Evolutionary conservation across 345 rosid genomes (phyloP).

Genomic region (Syzygium grande): DNA sequence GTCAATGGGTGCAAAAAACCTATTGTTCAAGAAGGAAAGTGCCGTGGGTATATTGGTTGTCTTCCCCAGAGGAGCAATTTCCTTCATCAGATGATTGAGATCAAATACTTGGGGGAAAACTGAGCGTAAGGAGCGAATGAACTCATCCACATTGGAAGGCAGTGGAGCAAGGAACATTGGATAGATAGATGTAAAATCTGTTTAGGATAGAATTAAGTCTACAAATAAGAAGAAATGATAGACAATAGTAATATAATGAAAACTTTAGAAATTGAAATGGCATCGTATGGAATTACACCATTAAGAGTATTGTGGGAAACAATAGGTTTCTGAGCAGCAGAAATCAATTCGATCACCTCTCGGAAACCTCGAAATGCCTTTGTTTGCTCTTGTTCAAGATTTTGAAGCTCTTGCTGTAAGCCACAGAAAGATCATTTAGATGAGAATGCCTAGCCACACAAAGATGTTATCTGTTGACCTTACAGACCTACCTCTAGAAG

Average conservation of each 20-base stretch:
- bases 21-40: slow-evolving; percentile 42
- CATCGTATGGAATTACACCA: slow-evolving; percentile 41
- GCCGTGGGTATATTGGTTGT: slow-evolving; percentile 39
- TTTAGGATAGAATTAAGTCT: slow-evolving; percentile 2
- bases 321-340: slow-evolving; percentile 77
- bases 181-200: slow-evolving; percentile 77
- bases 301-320: slow-evolving; percentile 72
- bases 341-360: slow-evolving; percentile 85
- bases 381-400: slow-evolving; percentile 51
- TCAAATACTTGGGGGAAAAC: slow-evolving; percentile 65
- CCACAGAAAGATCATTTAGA: slow-evolving; percentile 3
- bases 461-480: not conserved
- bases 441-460: not conserved
- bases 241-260: not conserved
- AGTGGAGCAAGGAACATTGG: slow-evolving; percentile 72
- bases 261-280: not conserved
- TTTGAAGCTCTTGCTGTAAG: slow-evolving; percentile 63
- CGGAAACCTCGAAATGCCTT: slow-evolving; percentile 74
- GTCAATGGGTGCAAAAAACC: slow-evolving; percentile 48
- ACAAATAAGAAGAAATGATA: not conserved
- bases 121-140: slow-evolving; percentile 30
- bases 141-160: slow-evolving; percentile 61
- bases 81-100: slow-evolving; percentile 61
- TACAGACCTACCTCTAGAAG: slow-evolving; percentile 43
- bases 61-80: slow-evolving; percentile 38